phyloP scores from a whole-genome alignment of 352 stramenopile genomes.

The Phytophthora constricta region DNA sequence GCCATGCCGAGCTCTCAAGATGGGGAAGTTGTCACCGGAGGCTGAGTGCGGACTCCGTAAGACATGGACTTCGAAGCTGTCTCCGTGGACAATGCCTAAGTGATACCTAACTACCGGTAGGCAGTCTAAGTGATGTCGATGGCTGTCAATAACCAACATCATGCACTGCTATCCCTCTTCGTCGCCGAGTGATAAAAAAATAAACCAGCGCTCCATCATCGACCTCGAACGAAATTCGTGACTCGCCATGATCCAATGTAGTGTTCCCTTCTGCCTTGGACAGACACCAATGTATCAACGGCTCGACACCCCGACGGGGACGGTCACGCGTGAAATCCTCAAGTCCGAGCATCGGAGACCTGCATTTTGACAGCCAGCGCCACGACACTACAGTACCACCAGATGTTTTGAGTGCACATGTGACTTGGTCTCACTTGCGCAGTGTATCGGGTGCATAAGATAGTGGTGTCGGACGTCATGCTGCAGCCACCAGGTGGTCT shows the following conservation, averaged over 20 bases:
- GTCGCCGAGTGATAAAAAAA: too few relatives aligned
- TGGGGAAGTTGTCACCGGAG: too few relatives aligned
- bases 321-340: too few relatives aligned
- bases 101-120: too few relatives aligned
- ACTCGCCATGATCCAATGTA: conserved; percentile 14
- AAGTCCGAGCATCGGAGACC: too few relatives aligned
- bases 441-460: conserved; percentile 27
- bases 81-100: too few relatives aligned
- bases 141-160: neutral
- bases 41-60: too few relatives aligned
- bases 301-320: too few relatives aligned
- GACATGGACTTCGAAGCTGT: too few relatives aligned
- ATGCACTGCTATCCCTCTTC: neutral
- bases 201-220: conserved; percentile 7
- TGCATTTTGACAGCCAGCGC: conserved; percentile 4
- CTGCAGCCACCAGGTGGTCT: conserved; percentile 37
- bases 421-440: conserved; percentile 11
- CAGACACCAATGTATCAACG: too few relatives aligned
- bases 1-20: too few relatives aligned
- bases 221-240: conserved; percentile 11
- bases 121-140: neutral
- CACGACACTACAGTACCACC: conserved; percentile 17
- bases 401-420: conserved; percentile 26
- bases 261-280: too few relatives aligned
- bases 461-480: conserved; percentile 23